A percentile compares a stretch with the other conserved stretches of the same genome.
These are phyloP conservation scores for Colletotrichum godetiae DNA, from an alignment of 2,329 filamentous ascomycete species.

Conservation along the genomic window DNA sequence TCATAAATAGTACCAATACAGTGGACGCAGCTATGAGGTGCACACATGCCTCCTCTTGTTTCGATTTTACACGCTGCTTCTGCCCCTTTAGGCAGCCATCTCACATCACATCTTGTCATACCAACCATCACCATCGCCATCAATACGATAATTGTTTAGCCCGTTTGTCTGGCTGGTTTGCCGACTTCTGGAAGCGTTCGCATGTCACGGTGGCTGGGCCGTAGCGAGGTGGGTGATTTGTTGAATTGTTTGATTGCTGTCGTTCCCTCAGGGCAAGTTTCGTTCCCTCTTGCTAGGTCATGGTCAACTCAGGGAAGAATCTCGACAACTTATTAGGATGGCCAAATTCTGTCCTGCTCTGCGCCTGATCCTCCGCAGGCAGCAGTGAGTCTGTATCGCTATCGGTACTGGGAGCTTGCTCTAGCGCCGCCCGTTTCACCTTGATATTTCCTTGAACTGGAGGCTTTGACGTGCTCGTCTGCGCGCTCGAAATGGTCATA, in stretches of 20 bases:
- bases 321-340: constrained; percentile 38
- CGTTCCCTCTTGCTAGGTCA: constrained; percentile 17
- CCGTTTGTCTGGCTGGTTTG: too few relatives aligned
- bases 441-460: constrained; percentile 37
- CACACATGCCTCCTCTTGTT: not conserved
- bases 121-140: too few relatives aligned
- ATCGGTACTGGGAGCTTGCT: constrained; percentile 19
- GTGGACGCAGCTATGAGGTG: not conserved
- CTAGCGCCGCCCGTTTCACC: constrained; percentile 34
- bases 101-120: too few relatives aligned
- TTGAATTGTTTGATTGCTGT: too few relatives aligned
- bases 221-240: too few relatives aligned
- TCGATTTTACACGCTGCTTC: too few relatives aligned
- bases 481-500: constrained; percentile 30
- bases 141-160: too few relatives aligned
- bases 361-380: constrained; percentile 23
- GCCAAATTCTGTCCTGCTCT: constrained; percentile 33
- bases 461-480: constrained; percentile 17
- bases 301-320: constrained; percentile 37
- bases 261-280: too few relatives aligned
- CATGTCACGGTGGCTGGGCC: too few relatives aligned
- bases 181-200: too few relatives aligned
- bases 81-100: too few relatives aligned
- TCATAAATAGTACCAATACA: not conserved
- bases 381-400: constrained; percentile 33